Conservation (phyloP, 2,329 filamentous ascomycete species). For the Tothia fuscella region DNA sequence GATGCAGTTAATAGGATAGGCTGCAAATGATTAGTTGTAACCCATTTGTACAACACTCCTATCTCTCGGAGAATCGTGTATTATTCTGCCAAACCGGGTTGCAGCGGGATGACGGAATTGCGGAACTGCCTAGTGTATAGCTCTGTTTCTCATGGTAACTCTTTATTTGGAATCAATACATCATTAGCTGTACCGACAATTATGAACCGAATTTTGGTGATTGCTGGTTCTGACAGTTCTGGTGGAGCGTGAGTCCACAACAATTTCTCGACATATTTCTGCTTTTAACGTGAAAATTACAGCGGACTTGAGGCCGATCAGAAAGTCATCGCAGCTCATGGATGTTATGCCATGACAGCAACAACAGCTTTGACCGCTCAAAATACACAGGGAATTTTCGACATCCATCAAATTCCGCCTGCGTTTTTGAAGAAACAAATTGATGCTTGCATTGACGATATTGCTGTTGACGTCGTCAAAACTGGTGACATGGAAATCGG, state of each 20-base stretch:
- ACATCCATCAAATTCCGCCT: constrained; percentile 67
- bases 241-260: constrained; percentile 64
- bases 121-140: too few relatives aligned
- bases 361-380: constrained; percentile 94
- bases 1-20: too few relatives aligned
- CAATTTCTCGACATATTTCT: constrained; percentile 5
- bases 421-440: constrained; percentile 77
- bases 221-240: constrained; percentile 83
- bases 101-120: too few relatives aligned
- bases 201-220: constrained; percentile 52
- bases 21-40: too few relatives aligned
- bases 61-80: too few relatives aligned
- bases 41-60: too few relatives aligned
- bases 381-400: constrained; percentile 71
- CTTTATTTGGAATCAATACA: too few relatives aligned
- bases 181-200: too few relatives aligned
- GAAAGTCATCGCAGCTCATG: constrained; percentile 83
- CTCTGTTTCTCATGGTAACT: too few relatives aligned
- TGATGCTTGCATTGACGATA: constrained; percentile 69
- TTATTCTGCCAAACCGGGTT: too few relatives aligned
- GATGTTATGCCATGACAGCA: constrained; percentile 90
- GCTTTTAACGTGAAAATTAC: constrained; percentile 3
- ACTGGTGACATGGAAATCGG: constrained; percentile 46
- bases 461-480: constrained; percentile 83
- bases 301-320: constrained; percentile 94